Conservation (phyloP, 164 flowering plant species). For the Saururus chinensis region DNA sequence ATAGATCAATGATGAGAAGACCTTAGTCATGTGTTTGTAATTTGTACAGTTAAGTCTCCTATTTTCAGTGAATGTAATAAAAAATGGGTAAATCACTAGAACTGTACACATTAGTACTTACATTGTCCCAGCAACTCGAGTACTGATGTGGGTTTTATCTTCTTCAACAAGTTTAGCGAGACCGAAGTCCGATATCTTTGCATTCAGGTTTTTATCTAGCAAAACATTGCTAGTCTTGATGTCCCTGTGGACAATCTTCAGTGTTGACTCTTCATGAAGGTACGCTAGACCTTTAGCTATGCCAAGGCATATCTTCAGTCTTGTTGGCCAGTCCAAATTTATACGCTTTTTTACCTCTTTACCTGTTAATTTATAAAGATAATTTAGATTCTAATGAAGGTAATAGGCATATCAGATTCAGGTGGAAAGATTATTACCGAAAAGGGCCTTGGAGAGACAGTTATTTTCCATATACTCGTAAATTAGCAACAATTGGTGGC, state of each 20-base stretch:
- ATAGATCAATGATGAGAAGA: background rate
- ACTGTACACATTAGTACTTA: constrained; percentile 4
- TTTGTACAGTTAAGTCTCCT: no score
- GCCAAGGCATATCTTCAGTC: constrained; percentile 9
- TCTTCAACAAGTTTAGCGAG: constrained; percentile 10
- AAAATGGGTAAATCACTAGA: background rate
- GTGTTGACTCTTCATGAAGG: constrained; percentile 9
- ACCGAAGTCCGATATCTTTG: constrained; percentile 12
- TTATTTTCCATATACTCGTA: constrained; percentile 46
- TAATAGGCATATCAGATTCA: background rate
- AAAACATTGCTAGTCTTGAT: constrained; percentile 11
- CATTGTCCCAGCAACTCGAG: constrained; percentile 9
- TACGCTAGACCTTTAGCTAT: constrained; percentile 12
- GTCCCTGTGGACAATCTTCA: constrained; percentile 11
- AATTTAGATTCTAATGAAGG: background rate
- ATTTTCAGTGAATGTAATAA: no score
- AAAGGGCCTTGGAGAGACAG: constrained; percentile 31
- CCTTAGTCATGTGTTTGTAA: background rate
- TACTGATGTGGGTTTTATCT: constrained; percentile 9
- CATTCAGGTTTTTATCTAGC: constrained; percentile 8
- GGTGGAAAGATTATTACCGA: constrained; percentile 14
- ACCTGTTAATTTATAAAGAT: background rate
- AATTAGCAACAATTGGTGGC: constrained; percentile 25
- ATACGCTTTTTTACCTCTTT: background rate
- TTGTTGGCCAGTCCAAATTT: constrained; percentile 9